Evolutionary conservation across 2,329 filamentous ascomycete genomes (phyloP), one percentile per base, ranked within the genome.

Genomic region (Mollisiaceae sp.): DNA sequence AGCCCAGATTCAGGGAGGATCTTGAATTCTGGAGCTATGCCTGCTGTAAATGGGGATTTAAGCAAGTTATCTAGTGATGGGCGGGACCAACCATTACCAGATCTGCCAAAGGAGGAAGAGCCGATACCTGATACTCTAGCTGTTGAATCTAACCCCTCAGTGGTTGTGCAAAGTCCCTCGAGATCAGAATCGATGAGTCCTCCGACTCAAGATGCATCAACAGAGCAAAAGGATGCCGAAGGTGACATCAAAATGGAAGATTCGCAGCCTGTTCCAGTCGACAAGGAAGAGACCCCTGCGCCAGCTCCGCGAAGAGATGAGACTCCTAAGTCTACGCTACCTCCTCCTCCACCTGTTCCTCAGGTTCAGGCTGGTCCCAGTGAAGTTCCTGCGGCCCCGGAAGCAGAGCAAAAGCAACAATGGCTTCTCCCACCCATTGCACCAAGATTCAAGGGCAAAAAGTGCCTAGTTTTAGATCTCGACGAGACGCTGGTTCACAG

Each of bases 401-500:
- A 76, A 52, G 66, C 69, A 18, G 75, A 76, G 41, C 71, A 73
- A 63, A 75, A 75, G 54, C 73, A 75, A 59, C 71, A 76, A 67
- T 77, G 74, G 74, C 83, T 99, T 41, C 81, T 99, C 62, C 93
- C 93, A n/a, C 89, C 94, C 0, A 86, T 94, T 70, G 84, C 89
- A 47, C 89, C 92, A 32, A 89, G 92, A 72, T 88, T 95, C 73
- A 89, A 91, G 78, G 93, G 93, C 35, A 90, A 92, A 76, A 99
- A 99, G 79, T 99, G 95, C 74, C 82, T 99, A 47, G 94, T 99
- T 20, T 85, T 99, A 55, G 95, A 99, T 81, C 82, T 99, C 67
- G 95, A 99, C 72, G 95, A 99, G 79, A 99, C 95, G 1, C 81
- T 99, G 60, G 95, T 99, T 27, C 95, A 99, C 81, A 98, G 95